Percentiles rank a stretch among this genome's conserved stretches.
These are phyloP conservation scores for Cercospora beticola DNA, from an alignment of 2,329 filamentous ascomycete species.

Conservation along the genomic window DNA sequence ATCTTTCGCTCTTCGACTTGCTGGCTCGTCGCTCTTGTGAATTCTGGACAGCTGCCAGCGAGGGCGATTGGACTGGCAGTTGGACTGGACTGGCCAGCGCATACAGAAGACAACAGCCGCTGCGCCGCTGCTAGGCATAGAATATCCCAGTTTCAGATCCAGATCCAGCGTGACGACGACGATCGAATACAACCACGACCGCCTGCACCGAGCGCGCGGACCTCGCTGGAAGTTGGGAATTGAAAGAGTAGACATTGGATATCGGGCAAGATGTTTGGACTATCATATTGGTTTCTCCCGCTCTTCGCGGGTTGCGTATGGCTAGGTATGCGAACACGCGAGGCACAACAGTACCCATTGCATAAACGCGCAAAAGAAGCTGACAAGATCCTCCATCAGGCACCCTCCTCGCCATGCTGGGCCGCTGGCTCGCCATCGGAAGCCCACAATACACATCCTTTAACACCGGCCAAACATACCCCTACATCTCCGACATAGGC, in stretches of 20 bases:
- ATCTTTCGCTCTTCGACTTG: neutral
- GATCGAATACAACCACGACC: neutral
- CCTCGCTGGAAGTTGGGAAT: neutral
- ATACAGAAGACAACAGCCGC: neutral
- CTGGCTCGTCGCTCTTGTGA: neutral
- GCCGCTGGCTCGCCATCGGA: slow-evolving; percentile 66
- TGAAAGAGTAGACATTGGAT: neutral
- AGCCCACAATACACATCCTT: slow-evolving; percentile 62
- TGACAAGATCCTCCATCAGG: slow-evolving; percentile 37
- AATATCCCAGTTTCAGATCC: neutral
- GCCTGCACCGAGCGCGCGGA: neutral
- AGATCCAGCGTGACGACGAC: neutral
- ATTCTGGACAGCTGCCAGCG: neutral
- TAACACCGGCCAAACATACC: slow-evolving; percentile 58
- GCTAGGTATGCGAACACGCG: slow-evolving; percentile 45
- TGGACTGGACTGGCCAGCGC: neutral
- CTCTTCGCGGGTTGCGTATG: slow-evolving; percentile 64
- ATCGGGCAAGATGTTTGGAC: slow-evolving; percentile 37
- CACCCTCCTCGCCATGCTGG: slow-evolving; percentile 67
- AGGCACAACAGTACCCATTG: neutral
- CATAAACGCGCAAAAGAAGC: neutral
- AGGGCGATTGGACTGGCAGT: neutral
- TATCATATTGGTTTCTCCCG: slow-evolving; percentile 64
- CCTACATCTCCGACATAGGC: slow-evolving; percentile 57
- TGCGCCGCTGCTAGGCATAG: neutral